Conservation (phyloP, 495 filamentous ascomycete genomes). For the Lophium mytilinum region DNA sequence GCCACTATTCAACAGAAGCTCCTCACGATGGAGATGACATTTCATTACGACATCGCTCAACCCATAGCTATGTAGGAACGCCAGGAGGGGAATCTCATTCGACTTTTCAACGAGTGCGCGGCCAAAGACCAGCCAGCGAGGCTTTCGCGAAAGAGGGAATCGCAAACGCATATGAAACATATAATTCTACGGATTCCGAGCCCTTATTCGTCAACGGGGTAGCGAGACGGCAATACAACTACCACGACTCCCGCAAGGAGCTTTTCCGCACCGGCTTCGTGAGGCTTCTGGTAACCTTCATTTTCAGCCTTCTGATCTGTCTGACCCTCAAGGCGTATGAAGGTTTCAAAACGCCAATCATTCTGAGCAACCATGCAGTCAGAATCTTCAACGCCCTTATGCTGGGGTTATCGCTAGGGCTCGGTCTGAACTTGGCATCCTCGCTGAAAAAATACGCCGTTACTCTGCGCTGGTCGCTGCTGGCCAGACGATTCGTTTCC, state of each 20-base stretch:
- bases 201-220: not conserved
- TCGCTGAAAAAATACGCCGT: slow-evolving; percentile 22
- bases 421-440: slow-evolving; percentile 24
- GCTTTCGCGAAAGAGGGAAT: not conserved
- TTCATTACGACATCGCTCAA: too few relatives aligned
- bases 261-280: slow-evolving; percentile 8
- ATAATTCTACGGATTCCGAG: not conserved
- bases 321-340: slow-evolving; percentile 14
- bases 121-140: too few relatives aligned
- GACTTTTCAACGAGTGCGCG: too few relatives aligned
- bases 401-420: slow-evolving; percentile 18
- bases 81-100: too few relatives aligned
- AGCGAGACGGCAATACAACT: slow-evolving; percentile 9
- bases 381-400: slow-evolving; percentile 20
- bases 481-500: slow-evolving; percentile 13
- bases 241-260: slow-evolving; percentile 15
- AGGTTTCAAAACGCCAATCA: slow-evolving; percentile 4
- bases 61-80: too few relatives aligned
- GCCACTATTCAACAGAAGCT: too few relatives aligned
- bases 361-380: not conserved
- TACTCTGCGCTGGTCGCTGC: slow-evolving; percentile 21
- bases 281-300: slow-evolving; percentile 10
- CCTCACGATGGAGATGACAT: too few relatives aligned
- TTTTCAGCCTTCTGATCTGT: slow-evolving; percentile 12
- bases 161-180: not conserved